A percentile compares a stretch with the other conserved stretches of the same genome.
These are phyloP conservation scores for Capsella rubella DNA, from an alignment of 441 rosid species.

Conservation along the genomic window DNA sequence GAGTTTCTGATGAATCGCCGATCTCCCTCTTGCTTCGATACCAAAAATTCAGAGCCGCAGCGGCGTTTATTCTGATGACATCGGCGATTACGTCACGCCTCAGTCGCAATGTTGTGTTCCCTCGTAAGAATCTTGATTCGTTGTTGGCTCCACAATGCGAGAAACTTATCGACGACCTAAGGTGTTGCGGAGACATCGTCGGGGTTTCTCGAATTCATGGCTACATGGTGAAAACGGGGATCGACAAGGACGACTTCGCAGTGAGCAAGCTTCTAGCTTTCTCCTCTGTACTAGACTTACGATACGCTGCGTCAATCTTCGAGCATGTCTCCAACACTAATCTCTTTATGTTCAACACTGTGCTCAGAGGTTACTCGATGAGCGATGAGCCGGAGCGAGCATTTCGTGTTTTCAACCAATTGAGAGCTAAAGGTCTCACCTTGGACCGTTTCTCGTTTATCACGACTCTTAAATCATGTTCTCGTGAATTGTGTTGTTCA, in stretches of 20 bases:
- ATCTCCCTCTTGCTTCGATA: too few species aligned
- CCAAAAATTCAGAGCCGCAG: neutral
- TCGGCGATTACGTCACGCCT: constrained; percentile 38
- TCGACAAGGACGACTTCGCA: constrained; percentile 56
- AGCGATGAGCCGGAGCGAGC: constrained; percentile 56
- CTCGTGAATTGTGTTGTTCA: constrained; percentile 40
- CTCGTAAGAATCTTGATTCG: constrained; percentile 28
- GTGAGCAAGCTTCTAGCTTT: constrained; percentile 72
- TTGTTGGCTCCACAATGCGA: constrained; percentile 27
- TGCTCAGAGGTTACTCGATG: constrained; percentile 64
- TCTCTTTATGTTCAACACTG: constrained; percentile 69
- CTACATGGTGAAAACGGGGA: constrained; percentile 59
- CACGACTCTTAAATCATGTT: constrained; percentile 59
- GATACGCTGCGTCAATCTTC: constrained; percentile 67
- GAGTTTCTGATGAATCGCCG: too few species aligned
- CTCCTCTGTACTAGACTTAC: constrained; percentile 47
- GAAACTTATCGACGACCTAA: constrained; percentile 43
- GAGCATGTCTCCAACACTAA: constrained; percentile 51
- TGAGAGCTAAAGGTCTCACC: constrained; percentile 55
- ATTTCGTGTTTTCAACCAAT: constrained; percentile 55
- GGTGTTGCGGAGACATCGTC: constrained; percentile 46
- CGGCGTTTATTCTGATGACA: constrained; percentile 14
- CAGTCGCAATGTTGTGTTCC: constrained; percentile 36
- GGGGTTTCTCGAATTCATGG: constrained; percentile 63
- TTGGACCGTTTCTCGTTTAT: constrained; percentile 72